These are phyloP conservation scores for Aureobasidium leucospermi DNA, from an alignment of 2,329 filamentous ascomycete genomes.

Conservation along the genomic window DNA sequence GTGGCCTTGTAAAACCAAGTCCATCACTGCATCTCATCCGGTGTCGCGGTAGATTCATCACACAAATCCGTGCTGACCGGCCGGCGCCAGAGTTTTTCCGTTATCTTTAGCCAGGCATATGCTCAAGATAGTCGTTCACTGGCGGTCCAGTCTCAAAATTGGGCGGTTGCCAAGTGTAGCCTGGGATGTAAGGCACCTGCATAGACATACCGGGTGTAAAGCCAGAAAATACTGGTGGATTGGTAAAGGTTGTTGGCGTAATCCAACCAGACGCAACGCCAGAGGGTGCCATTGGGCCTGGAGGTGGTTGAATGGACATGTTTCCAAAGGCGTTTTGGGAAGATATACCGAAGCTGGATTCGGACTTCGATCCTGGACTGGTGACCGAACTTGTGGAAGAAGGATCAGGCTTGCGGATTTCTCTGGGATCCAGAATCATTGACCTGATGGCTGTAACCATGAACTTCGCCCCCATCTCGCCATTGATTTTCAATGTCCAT, in stretches of 20 bases:
- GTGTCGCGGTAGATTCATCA: background rate
- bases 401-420: background rate
- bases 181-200: background rate
- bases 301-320: background rate
- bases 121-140: background rate
- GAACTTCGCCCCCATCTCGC: slow-evolving; percentile 36
- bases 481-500: slow-evolving; percentile 36
- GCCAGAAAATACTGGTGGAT: background rate
- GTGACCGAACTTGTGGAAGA: background rate
- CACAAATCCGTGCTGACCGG: background rate
- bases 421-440: slow-evolving; percentile 9
- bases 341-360: background rate
- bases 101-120: background rate
- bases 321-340: background rate
- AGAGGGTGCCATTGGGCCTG: background rate
- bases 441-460: slow-evolving; percentile 31
- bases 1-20: too few relatives aligned
- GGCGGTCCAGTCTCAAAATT: background rate
- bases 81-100: background rate
- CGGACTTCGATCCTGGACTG: background rate
- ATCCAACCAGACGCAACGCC: background rate
- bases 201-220: background rate
- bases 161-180: background rate
- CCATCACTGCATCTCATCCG: background rate
- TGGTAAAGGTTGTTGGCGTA: background rate